Conservation (phyloP, 192 early-diverging fungal species). For the Gryganskiella cystojenkinii region DNA sequence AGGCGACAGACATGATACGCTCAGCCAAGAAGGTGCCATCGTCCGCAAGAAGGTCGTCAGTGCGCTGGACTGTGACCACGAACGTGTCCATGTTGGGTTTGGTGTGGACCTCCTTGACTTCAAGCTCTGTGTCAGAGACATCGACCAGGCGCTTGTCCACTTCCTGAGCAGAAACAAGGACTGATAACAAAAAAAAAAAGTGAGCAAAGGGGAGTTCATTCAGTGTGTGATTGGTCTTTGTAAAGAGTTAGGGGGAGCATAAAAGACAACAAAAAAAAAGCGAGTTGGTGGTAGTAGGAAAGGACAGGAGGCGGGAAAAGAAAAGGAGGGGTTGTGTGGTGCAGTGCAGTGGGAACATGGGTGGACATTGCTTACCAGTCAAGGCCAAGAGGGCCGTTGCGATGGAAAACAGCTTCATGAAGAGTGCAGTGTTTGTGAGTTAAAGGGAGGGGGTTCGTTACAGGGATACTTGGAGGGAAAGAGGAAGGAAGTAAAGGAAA, state of each 20-base stretch:
- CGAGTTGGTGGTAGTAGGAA: too few relatives aligned
- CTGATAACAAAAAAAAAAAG: too few relatives aligned
- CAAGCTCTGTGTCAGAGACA: slow-evolving; percentile 47
- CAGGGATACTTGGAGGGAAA: background rate
- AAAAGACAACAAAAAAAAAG: background rate
- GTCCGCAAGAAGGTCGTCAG: slow-evolving; percentile 67
- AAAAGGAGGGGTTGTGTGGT: too few relatives aligned
- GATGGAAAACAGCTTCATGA: slow-evolving; percentile 41
- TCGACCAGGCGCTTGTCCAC: slow-evolving; percentile 51
- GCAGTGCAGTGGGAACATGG: background rate
- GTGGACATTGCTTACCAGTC: too few relatives aligned
- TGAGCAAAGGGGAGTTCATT: too few relatives aligned
- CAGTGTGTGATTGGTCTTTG: too few relatives aligned
- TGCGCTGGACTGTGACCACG: slow-evolving; percentile 64
- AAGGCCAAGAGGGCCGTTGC: slow-evolving; percentile 42
- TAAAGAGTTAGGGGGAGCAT: background rate
- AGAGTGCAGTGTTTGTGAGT: background rate
- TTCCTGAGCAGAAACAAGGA: slow-evolving; percentile 39
- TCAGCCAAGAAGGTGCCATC: slow-evolving; percentile 67
- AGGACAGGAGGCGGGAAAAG: too few relatives aligned
- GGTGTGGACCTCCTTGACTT: slow-evolving; percentile 43
- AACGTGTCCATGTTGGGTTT: slow-evolving; percentile 56
- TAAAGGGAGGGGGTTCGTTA: background rate
- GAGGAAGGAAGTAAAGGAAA: background rate
- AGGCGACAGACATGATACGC: slow-evolving; percentile 64